Evolutionary conservation across 306 rosid species (phyloP), one percentile per base, ranked within the genome.

Genomic region (Rosa multiflora): DNA sequence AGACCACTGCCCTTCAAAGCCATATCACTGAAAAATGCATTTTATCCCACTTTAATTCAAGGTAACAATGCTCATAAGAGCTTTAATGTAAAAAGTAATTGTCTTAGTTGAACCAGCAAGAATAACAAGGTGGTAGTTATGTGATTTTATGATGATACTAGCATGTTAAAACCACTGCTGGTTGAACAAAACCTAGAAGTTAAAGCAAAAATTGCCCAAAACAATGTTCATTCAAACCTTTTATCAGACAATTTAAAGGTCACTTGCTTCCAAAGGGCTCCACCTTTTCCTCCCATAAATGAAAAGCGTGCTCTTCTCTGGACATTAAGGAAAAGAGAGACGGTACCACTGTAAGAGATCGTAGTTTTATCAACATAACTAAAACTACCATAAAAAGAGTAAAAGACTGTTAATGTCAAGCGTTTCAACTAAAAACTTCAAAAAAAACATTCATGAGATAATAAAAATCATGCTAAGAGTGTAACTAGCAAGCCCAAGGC

Each of bases 241-340:
- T 84, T 87, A 75, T 93, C 89, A 62, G 93, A 89, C 76, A 96
- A 80, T 84, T 88, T 85, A 81, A 85, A 93, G 15, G 90, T 83
- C 89, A 95, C 75, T 59, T 93, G 98, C 89, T 90, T 93, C 99
- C 99, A 95, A 48, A 93, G 98, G 10, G 91, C 29, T 76, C 99
- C 97, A 46, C 99, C 97, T 87, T 88, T 88, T 75, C 93, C 98
- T 74, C 99, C 99, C 98, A 96, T 93, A 79, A 91, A 96, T 64
- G 99, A 96, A 85, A 96, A 96, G 56, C 94, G 94, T 37, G 98
- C 99, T 86, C 99, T 87, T 86, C 86, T 89, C 98, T 93, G 74
- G 53, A 76, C 69, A 79, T 44, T 78, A 58, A 77, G 43, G 73
- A 87, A 14, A 72, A 49, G 18, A 70, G 49, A 66, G 66, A 74